Percentiles rank a stretch among this genome's conserved stretches.
phyloP scores from a whole-genome alignment of 1,284 basidiomycete species.

The Psilocybe mexicana region DNA sequence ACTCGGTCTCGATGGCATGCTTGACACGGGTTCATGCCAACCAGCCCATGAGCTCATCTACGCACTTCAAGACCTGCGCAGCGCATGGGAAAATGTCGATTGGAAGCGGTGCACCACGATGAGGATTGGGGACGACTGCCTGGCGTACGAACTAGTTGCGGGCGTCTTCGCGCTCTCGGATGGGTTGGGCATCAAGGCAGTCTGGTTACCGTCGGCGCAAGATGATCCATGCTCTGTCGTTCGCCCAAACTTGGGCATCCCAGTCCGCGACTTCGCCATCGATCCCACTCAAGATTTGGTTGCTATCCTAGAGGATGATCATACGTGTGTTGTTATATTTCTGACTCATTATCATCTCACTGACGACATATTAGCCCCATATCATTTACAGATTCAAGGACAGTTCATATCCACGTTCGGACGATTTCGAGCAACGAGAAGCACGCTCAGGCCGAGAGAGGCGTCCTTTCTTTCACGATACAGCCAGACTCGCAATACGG shows the following conservation, averaged over 20 bases:
- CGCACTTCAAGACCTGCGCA: conserved; percentile 6
- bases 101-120: conserved; percentile 1
- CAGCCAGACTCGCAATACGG: background rate
- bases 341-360: background rate
- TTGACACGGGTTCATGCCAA: background rate
- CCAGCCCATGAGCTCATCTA: conserved; percentile 5
- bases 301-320: conserved; percentile 40
- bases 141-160: conserved; percentile 17
- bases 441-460: background rate
- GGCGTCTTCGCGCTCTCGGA: conserved; percentile 13
- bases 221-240: background rate
- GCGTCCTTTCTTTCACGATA: conserved; percentile 1
- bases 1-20: conserved; percentile 10
- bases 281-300: conserved; percentile 64
- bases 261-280: conserved; percentile 58
- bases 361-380: background rate
- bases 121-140: background rate
- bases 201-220: conserved; percentile 6
- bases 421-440: conserved; percentile 6
- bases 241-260: conserved; percentile 33
- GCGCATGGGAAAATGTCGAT: conserved; percentile 11
- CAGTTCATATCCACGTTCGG: conserved; percentile 8
- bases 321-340: conserved; percentile 17
- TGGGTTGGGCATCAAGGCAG: background rate
- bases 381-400: background rate